Evolutionary conservation across 31 red algal species (phyloP).

Genomic region (Endocladia muricata): DNA sequence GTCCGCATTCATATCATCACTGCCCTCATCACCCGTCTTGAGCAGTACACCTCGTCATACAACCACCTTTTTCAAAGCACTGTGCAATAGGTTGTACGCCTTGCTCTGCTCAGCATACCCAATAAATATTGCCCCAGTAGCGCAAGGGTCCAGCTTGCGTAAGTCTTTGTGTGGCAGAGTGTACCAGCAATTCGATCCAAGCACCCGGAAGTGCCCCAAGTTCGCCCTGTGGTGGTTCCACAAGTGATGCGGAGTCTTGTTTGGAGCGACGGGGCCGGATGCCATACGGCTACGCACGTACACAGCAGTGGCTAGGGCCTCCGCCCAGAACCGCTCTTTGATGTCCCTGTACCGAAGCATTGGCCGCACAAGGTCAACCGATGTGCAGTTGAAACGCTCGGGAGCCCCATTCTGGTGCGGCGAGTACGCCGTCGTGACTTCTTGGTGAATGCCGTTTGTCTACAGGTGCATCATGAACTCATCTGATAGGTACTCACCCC

Average conservation of each 20-base stretch:
- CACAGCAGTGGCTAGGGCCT: slow-evolving; percentile 3
- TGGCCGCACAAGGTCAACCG: slow-evolving; percentile 7
- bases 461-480: not conserved
- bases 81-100: slow-evolving; percentile 3
- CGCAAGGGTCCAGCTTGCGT: slow-evolving; percentile 9
- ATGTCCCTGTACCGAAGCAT: slow-evolving; percentile 11
- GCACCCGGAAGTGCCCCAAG: not conserved
- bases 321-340: not conserved
- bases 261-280: not conserved
- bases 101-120: slow-evolving; percentile 15
- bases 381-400: slow-evolving; percentile 5
- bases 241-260: not conserved
- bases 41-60: not conserved
- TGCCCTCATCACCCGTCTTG: not conserved
- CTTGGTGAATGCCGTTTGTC: slow-evolving; percentile 7
- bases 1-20: too few species aligned
- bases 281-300: slow-evolving; percentile 21
- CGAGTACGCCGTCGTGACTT: slow-evolving; percentile 19
- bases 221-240: not conserved
- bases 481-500: slow-evolving; percentile 32
- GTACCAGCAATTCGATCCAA: slow-evolving; percentile 25
- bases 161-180: not conserved
- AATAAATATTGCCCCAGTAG: not conserved
- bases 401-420: slow-evolving; percentile 27
- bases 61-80: not conserved